Conservation (phyloP, 2,329 filamentous ascomycete species). For the Fusarium nanum region DNA sequence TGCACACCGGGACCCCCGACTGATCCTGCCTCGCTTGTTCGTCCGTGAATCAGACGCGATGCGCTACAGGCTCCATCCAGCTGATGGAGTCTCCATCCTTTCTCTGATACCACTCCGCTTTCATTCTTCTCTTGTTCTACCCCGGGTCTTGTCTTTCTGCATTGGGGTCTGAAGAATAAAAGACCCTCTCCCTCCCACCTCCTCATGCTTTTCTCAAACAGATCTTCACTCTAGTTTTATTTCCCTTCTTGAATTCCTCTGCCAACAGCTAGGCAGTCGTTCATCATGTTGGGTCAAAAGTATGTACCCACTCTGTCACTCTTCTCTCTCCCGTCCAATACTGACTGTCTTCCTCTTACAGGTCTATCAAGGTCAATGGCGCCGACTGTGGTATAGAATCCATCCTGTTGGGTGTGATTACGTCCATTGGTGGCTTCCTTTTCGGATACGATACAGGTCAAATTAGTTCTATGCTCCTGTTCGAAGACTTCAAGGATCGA, state of each 20-base stretch:
- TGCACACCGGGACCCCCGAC: slow-evolving; percentile 24
- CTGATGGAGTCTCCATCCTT: slow-evolving; percentile 1
- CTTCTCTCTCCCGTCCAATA: background rate
- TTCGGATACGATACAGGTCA: slow-evolving; percentile 74
- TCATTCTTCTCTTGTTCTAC: slow-evolving; percentile 7
- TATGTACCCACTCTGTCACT: slow-evolving; percentile 13
- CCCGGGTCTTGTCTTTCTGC: slow-evolving; percentile 5
- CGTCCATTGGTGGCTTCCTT: slow-evolving; percentile 70
- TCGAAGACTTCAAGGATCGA: slow-evolving; percentile 65
- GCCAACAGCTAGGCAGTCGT: slow-evolving; percentile 25
- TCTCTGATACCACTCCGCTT: slow-evolving; percentile 27
- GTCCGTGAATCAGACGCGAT: slow-evolving; percentile 1
- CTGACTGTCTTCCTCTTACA: slow-evolving; percentile 31
- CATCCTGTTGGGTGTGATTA: slow-evolving; percentile 61
- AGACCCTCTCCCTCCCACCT: slow-evolving; percentile 33
- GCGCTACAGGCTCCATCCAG: background rate
- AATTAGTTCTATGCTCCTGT: slow-evolving; percentile 64
- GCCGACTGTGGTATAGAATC: slow-evolving; percentile 56
- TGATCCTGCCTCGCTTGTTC: slow-evolving; percentile 1
- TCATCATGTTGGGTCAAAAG: slow-evolving; percentile 44
- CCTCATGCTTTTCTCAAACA: slow-evolving; percentile 13
- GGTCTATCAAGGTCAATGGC: slow-evolving; percentile 57
- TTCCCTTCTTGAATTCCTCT: slow-evolving; percentile 11
- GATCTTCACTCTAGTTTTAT: slow-evolving; percentile 17
- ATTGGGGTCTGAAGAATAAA: slow-evolving; percentile 29